Evolutionary conservation across 2,329 filamentous ascomycete species (phyloP), one percentile per base, ranked within the genome.

Genomic region (Fusarium graminum): DNA sequence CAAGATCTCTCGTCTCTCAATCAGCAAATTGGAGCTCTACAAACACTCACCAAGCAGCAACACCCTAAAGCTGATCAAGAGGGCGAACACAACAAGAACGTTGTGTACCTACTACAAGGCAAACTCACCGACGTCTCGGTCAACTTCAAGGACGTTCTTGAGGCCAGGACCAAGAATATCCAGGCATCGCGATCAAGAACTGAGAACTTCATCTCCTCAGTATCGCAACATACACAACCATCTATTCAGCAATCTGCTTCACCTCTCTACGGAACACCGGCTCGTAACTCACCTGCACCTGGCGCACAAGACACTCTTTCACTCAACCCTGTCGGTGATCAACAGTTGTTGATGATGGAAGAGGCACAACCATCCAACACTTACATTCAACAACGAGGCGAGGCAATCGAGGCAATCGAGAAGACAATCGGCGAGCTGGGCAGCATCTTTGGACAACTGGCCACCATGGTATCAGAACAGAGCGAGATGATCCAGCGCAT

Each of bases 401-500:
- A 97, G 77, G 95, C 95, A 0, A 98, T 99, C 67, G 94, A 98
- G 76, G 92, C 93, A 6, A 99, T 99, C 61, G 95, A 99, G 78
- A 90, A 92, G 70, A 99, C 95, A 2, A 99, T 99, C 71, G 89
- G 88, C 65, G 95, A 99, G 77, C 84, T 99, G 2, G 95, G 95
- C 28, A 82, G 82, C 49, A 97, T 97, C 64, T 98, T 98, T 76
- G 92, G 93, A 10, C 94, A 99, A 78, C 82, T 99, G 47, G 94
- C 95, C 34, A 90, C 92, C 69, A 98, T 99, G 95, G 95, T 99
- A 29, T 93, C 91, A 54, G 94, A 99, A 78, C 95, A 99, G 80
- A 93, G 92, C 63, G 95, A 97, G 79, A 97, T 97, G 91, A 97
- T 99, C 68, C 93, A 98, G 79, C 86, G 94, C 47, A 97, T 97